Evolutionary conservation across 2,329 filamentous ascomycete genomes (phyloP).

Genomic region (Xylaria arbuscula): DNA sequence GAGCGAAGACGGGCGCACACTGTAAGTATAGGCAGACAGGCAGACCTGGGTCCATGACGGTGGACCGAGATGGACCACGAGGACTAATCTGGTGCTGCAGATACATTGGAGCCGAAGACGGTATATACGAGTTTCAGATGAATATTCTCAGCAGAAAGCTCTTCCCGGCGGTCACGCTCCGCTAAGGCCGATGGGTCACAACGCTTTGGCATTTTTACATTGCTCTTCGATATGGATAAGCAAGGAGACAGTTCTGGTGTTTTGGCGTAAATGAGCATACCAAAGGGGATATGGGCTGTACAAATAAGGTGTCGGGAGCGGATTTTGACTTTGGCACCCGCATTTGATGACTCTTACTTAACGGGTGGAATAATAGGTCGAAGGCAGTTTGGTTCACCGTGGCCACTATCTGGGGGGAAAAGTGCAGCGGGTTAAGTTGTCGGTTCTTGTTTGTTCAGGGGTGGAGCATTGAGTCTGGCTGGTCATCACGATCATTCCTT

Average conservation of each 20-base stretch:
- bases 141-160: conserved; percentile 71
- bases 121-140: conserved; percentile 79
- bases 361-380: conserved; percentile 4
- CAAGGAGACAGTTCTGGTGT: conserved; percentile 23
- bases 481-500: conserved; percentile 12
- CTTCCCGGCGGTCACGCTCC: conserved; percentile 65
- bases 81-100: conserved; percentile 52
- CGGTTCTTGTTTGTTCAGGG: conserved; percentile 21
- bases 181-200: conserved; percentile 51
- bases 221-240: conserved; percentile 24
- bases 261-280: conserved; percentile 36
- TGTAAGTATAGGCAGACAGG: conserved; percentile 62
- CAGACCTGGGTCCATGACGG: no score
- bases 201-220: conserved; percentile 2
- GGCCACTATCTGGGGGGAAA: conserved; percentile 24
- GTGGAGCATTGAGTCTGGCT: conserved; percentile 11
- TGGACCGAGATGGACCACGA: background rate
- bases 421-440: conserved; percentile 23
- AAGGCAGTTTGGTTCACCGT: conserved; percentile 4
- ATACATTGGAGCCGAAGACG: conserved; percentile 74
- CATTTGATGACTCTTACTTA: conserved; percentile 2
- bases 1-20: conserved; percentile 68
- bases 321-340: conserved; percentile 14
- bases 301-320: conserved; percentile 24
- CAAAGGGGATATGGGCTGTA: conserved; percentile 20